Evolutionary conservation across 495 filamentous ascomycete genomes (phyloP).

Genomic region (Podospora pseudocomata): DNA sequence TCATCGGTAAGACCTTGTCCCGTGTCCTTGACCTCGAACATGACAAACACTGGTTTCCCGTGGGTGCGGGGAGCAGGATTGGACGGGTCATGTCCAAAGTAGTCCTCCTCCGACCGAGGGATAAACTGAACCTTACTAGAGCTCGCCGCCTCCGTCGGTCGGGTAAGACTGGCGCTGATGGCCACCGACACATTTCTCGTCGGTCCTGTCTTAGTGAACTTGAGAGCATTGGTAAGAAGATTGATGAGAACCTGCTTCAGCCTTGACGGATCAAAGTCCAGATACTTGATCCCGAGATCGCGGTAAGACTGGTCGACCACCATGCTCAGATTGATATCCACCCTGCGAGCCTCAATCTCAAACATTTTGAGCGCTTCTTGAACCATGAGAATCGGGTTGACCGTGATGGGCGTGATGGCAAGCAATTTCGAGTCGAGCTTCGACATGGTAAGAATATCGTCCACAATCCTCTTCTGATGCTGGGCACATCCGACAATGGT

Average conservation of each 20-base stretch:
- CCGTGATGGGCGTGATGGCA: conserved; percentile 61
- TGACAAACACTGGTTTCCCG: conserved; percentile 51
- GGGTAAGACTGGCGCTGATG: conserved; percentile 29
- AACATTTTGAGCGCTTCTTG: conserved; percentile 66
- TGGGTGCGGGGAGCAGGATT: conserved; percentile 12
- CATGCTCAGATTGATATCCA: conserved; percentile 62
- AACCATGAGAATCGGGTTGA: conserved; percentile 61
- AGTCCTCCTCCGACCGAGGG: conserved; percentile 25
- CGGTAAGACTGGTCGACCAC: conserved; percentile 54
- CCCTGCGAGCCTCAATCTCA: conserved; percentile 61
- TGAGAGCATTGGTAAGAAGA: conserved; percentile 68
- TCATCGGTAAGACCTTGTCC: conserved; percentile 66
- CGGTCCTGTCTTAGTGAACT: conserved; percentile 60
- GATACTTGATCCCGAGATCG: conserved; percentile 57
- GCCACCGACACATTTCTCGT: conserved; percentile 36
- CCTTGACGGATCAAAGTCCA: conserved; percentile 64
- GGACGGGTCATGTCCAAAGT: conserved; percentile 17
- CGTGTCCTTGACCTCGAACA: conserved; percentile 69
- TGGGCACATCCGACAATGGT: conserved; percentile 72
- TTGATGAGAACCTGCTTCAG: conserved; percentile 73
- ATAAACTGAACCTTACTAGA: conserved; percentile 37
- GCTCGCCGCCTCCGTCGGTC: conserved; percentile 32
- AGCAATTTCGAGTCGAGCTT: conserved; percentile 74
- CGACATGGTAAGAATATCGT: conserved; percentile 73
- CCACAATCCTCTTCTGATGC: conserved; percentile 77